phyloP scores from a whole-genome alignment of 345 rosid species.

The Hibiscus mutabilis region DNA sequence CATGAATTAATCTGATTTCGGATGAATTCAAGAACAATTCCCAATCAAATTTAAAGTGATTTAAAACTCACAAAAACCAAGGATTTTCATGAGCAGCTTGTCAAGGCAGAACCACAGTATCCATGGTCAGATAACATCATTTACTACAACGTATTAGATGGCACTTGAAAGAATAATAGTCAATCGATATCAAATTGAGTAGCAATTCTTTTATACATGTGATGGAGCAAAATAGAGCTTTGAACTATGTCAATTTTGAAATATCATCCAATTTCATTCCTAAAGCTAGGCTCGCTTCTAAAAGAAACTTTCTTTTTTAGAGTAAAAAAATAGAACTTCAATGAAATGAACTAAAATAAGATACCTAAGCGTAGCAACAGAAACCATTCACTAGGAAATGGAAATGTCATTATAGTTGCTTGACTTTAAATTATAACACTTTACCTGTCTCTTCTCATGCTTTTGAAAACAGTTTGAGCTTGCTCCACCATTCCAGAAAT shows the following conservation, averaged over 20 bases:
- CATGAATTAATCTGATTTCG: too few relatives aligned
- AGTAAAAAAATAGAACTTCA: not conserved
- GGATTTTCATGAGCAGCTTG: too few relatives aligned
- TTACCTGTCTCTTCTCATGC: constrained; percentile 97
- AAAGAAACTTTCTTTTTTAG: not conserved
- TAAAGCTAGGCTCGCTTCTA: not conserved
- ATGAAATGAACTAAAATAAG: constrained; percentile 5
- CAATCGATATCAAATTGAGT: not conserved
- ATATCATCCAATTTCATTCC: not conserved
- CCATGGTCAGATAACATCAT: too few relatives aligned
- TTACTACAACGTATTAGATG: too few relatives aligned
- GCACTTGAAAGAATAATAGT: not conserved
- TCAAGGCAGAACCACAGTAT: too few relatives aligned
- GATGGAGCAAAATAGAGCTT: not conserved
- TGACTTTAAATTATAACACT: not conserved
- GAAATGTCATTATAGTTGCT: not conserved
- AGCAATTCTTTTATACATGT: not conserved
- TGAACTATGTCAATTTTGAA: not conserved
- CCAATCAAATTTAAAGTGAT: too few relatives aligned
- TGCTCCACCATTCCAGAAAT: constrained; percentile 97
- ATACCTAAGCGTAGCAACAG: not conserved
- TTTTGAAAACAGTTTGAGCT: constrained; percentile 73
- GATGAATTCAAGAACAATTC: too few relatives aligned
- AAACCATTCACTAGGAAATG: not conserved
- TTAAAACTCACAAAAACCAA: too few relatives aligned